These are phyloP conservation scores for Amanita inopinata DNA, from an alignment of 768 basidiomycete species.

Conservation along the genomic window DNA sequence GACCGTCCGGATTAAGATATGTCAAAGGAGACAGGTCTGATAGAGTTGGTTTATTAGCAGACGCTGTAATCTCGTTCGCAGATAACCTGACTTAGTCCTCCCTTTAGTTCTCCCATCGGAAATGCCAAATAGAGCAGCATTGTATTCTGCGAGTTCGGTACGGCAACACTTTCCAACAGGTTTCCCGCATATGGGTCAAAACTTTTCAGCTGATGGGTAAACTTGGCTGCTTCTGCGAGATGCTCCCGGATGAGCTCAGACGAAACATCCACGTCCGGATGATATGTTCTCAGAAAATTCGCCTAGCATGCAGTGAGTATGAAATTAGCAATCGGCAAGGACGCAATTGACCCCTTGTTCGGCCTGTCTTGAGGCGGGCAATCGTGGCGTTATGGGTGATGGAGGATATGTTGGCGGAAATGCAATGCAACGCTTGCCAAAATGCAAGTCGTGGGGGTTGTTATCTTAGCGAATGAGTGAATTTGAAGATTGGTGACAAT, in stretches of 20 bases:
- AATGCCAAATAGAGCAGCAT: slow-evolving; percentile 35
- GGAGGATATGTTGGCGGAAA: slow-evolving; percentile 51
- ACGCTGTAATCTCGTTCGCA: neutral
- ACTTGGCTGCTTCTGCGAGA: slow-evolving; percentile 35
- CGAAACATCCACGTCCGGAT: slow-evolving; percentile 69
- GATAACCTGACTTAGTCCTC: slow-evolving; percentile 47
- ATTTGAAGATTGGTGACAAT: slow-evolving; percentile 9
- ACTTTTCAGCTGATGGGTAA: slow-evolving; percentile 21
- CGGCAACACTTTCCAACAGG: slow-evolving; percentile 33
- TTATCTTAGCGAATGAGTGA: slow-evolving; percentile 3
- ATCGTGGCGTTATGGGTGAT: slow-evolving; percentile 19
- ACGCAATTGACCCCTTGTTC: slow-evolving; percentile 54
- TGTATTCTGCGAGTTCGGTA: slow-evolving; percentile 13
- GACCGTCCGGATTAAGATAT: slow-evolving; percentile 16
- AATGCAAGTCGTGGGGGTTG: slow-evolving; percentile 11
- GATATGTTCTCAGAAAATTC: slow-evolving; percentile 58
- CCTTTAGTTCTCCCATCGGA: slow-evolving; percentile 51
- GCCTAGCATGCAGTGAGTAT: slow-evolving; percentile 31
- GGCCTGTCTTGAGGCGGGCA: slow-evolving; percentile 36
- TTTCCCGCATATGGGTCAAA: slow-evolving; percentile 57
- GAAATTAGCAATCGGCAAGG: neutral
- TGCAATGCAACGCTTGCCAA: slow-evolving; percentile 28
- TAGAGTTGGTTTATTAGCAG: neutral
- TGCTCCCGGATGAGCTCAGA: slow-evolving; percentile 54
- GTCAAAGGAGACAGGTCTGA: slow-evolving; percentile 42